Percentiles rank a stretch among this genome's conserved stretches.
Conservation (phyloP, 768 basidiomycete species). For the Naganishia vaughanmartiniae region DNA sequence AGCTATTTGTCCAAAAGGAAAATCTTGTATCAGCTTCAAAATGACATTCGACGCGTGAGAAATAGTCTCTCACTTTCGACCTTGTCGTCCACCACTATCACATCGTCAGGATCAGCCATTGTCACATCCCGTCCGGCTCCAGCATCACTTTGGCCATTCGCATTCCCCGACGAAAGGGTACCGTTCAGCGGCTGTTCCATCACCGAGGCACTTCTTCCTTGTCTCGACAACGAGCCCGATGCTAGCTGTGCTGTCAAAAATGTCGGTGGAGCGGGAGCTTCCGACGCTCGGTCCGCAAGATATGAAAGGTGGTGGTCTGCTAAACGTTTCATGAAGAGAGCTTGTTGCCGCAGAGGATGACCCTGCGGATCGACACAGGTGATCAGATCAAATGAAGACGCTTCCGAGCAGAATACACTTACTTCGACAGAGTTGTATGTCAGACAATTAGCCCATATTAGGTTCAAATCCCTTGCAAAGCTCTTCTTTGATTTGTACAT, state of each 20-base stretch:
- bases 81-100: background rate
- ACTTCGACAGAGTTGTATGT: slow-evolving; percentile 89
- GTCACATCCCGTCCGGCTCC: background rate
- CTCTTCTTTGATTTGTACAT: slow-evolving; percentile 90
- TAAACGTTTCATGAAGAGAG: slow-evolving; percentile 74
- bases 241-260: background rate
- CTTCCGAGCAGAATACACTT: slow-evolving; percentile 47
- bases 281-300: slow-evolving; percentile 65
- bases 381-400: background rate
- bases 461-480: slow-evolving; percentile 88
- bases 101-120: background rate
- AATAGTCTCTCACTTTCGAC: background rate
- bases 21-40: background rate
- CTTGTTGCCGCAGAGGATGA: slow-evolving; percentile 82
- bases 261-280: slow-evolving; percentile 1
- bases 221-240: background rate
- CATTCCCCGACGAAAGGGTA: background rate
- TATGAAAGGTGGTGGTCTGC: slow-evolving; percentile 81
- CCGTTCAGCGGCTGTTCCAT: background rate
- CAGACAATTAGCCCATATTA: slow-evolving; percentile 95
- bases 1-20: background rate
- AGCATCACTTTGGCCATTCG: background rate
- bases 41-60: background rate
- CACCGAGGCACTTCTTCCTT: slow-evolving; percentile 10
- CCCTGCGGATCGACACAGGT: slow-evolving; percentile 56